phyloP scores from a whole-genome alignment of 2,329 filamentous ascomycete genomes.

The Berkeleyomyces basicola region DNA sequence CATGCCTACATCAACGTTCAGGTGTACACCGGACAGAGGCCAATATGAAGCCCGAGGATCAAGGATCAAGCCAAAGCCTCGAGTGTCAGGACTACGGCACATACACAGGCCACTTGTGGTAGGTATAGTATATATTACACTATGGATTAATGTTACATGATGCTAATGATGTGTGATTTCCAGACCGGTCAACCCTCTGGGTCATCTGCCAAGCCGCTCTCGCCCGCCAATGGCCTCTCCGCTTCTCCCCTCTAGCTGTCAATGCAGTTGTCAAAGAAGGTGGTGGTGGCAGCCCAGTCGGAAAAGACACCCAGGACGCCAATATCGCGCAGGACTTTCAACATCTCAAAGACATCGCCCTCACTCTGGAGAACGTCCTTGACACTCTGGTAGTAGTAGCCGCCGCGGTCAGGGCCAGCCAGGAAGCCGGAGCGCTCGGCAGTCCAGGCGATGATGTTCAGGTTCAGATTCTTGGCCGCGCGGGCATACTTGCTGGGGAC shows the following conservation, averaged over 20 bases:
- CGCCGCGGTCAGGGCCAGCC: slow-evolving; percentile 29
- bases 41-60: background rate
- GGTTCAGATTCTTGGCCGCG: slow-evolving; percentile 40
- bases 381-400: slow-evolving; percentile 41
- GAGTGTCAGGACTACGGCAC: too few relatives aligned
- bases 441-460: slow-evolving; percentile 52
- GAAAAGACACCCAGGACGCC: slow-evolving; percentile 46
- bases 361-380: slow-evolving; percentile 40
- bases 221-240: background rate
- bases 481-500: slow-evolving; percentile 47
- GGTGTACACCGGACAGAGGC: slow-evolving; percentile 29
- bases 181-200: background rate
- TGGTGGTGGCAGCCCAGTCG: slow-evolving; percentile 53
- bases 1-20: slow-evolving; percentile 29
- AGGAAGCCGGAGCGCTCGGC: slow-evolving; percentile 49
- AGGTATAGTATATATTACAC: background rate
- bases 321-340: slow-evolving; percentile 48
- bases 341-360: slow-evolving; percentile 48
- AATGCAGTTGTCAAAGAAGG: slow-evolving; percentile 59
- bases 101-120: background rate
- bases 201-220: background rate
- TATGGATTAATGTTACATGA: background rate
- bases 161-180: too few relatives aligned
- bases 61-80: background rate
- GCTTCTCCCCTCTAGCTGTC: slow-evolving; percentile 20